These are phyloP conservation scores for Triticum urartu DNA, from an alignment of 176 grass and related monocot species.

Conservation along the genomic window DNA sequence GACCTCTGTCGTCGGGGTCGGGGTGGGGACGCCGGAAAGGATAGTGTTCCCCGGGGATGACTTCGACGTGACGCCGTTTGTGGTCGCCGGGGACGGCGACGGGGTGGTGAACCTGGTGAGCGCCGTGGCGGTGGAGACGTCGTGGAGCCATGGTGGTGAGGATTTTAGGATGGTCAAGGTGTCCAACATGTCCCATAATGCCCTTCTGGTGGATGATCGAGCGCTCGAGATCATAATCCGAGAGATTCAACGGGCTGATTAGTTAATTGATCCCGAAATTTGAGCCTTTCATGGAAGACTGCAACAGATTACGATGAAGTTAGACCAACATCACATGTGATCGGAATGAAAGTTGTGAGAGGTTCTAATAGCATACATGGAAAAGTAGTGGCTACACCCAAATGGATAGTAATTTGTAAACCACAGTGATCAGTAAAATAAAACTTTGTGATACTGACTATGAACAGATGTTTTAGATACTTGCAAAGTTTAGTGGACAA, in stretches of 20 bases:
- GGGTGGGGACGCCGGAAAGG: slow-evolving; percentile 40
- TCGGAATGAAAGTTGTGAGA: too few relatives aligned
- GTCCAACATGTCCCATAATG: slow-evolving; percentile 27
- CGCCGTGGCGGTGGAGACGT: slow-evolving; percentile 36
- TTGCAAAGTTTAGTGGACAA: too few relatives aligned
- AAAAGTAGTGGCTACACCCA: too few relatives aligned
- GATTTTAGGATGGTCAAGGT: slow-evolving; percentile 38
- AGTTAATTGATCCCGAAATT: too few relatives aligned
- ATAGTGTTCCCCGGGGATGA: slow-evolving; percentile 28
- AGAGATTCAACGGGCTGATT: not conserved
- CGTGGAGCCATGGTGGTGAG: slow-evolving; percentile 12
- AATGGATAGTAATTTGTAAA: too few relatives aligned
- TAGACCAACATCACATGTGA: too few relatives aligned
- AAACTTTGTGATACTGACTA: too few relatives aligned
- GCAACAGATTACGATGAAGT: too few relatives aligned
- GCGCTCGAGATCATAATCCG: not conserved
- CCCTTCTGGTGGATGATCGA: slow-evolving; percentile 18
- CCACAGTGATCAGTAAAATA: too few relatives aligned
- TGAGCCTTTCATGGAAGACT: too few relatives aligned
- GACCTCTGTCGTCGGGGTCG: slow-evolving; percentile 35
- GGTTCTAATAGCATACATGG: too few relatives aligned
- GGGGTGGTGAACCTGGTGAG: slow-evolving; percentile 46
- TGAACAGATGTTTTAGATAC: too few relatives aligned
- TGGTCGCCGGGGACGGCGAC: slow-evolving; percentile 49
- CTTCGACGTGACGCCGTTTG: slow-evolving; percentile 19